Evolutionary conservation across 2,329 filamentous ascomycete species (phyloP), one percentile per base, ranked within the genome.

Genomic region (Ophiostoma himal-ulmi): DNA sequence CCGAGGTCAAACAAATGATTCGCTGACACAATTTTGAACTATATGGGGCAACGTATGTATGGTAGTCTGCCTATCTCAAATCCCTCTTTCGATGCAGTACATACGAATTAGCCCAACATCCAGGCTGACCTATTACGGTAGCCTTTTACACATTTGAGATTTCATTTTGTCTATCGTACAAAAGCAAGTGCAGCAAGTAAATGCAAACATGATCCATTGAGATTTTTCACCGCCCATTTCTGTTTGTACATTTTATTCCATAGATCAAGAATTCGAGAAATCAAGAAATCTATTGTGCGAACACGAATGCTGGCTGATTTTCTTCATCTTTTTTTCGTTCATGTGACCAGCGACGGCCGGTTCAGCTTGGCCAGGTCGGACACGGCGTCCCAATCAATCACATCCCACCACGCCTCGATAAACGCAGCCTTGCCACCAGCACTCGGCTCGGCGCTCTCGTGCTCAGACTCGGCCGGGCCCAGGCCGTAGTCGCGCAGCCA

Each of bases 371-470:
- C 76, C 76, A 79, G 71, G 72, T 81, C 77, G 44, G 83, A 82
- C 68, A 97, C 94, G 72, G 85, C 83, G 68, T 89, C 82, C 95
- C 95, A 99, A 81, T 99, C 88, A 75, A 99, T 89, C 69, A 83
- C 83, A 68, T 92, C 81, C 95, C 95, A 99, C 94, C 94, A 98
- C 60, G 85, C 84, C 78, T 91, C 86, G 69, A 94, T 83, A 79
- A 88, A 99, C 69, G 83, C 81, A 69, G 84, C 83, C 87, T 97
- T 99, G 68, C 92, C 93, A 64, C 83, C 84, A 70, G 89, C 79
- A 5, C 52, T 60, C 17, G 90, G 90, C 57, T 79, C 79, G 1
- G 77, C 79, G 8, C 34, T 39, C 36, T 65, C 62, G 3, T 65
- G 3, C 20, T n/a, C 34, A 20, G 62, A 39, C 65, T 67, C 37